phyloP scores from a whole-genome alignment of 2,329 filamentous ascomycete genomes.

The Didymella sp. region DNA sequence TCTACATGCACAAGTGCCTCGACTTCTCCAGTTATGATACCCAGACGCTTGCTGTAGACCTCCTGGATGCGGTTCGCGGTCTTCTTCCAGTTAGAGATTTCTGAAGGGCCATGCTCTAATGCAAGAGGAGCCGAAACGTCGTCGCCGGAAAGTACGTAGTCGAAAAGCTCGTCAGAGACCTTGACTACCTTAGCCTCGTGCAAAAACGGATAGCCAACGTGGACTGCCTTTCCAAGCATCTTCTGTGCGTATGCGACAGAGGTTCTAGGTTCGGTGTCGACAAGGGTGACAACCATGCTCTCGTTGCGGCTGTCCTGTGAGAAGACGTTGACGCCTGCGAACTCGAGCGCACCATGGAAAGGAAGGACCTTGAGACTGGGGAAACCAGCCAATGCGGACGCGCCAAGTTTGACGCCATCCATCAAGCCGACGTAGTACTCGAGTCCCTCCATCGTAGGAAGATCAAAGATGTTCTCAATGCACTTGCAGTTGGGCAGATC shows the following conservation, averaged over 20 bases:
- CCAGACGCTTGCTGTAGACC: slow-evolving; percentile 88
- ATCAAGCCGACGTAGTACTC: slow-evolving; percentile 85
- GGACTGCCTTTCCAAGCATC: slow-evolving; percentile 84
- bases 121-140: slow-evolving; percentile 68
- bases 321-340: slow-evolving; percentile 92
- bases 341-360: slow-evolving; percentile 80
- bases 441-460: slow-evolving; percentile 89
- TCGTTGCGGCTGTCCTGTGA: slow-evolving; percentile 95
- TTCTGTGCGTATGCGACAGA: slow-evolving; percentile 74
- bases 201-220: slow-evolving; percentile 93
- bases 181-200: slow-evolving; percentile 90
- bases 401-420: slow-evolving; percentile 81
- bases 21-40: slow-evolving; percentile 83
- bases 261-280: slow-evolving; percentile 74
- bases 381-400: slow-evolving; percentile 88
- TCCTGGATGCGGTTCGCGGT: slow-evolving; percentile 85
- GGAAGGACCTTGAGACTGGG: slow-evolving; percentile 87
- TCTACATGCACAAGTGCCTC: slow-evolving; percentile 92
- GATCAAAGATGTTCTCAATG: slow-evolving; percentile 93
- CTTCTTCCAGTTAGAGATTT: slow-evolving; percentile 83
- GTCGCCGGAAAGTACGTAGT: slow-evolving; percentile 75
- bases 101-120: slow-evolving; percentile 73
- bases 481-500: slow-evolving; percentile 87
- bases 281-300: slow-evolving; percentile 89
- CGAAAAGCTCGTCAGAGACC: slow-evolving; percentile 92